These are phyloP conservation scores for Leucogyrophana mollusca DNA, from an alignment of 768 basidiomycete species.

Conservation along the genomic window DNA sequence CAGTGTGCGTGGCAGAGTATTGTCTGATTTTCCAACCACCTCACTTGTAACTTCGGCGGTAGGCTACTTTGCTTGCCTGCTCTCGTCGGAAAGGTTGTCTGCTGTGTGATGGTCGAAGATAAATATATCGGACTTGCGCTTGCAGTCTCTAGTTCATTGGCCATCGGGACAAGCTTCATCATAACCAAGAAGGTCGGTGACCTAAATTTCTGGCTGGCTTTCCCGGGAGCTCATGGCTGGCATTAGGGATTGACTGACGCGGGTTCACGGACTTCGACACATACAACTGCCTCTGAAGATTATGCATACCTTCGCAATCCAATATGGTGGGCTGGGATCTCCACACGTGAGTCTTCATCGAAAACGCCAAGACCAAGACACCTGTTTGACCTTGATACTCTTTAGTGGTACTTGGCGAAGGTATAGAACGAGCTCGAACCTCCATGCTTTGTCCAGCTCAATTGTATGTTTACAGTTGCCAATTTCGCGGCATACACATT, in stretches of 20 bases:
- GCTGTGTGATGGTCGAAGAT: constrained; percentile 70
- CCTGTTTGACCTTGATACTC: not conserved
- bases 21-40: too few species aligned
- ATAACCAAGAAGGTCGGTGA: constrained; percentile 92
- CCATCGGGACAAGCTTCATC: constrained; percentile 95
- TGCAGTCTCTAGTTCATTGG: constrained; percentile 79
- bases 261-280: constrained; percentile 50
- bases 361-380: constrained; percentile 7
- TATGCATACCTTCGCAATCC: constrained; percentile 86
- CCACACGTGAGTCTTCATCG: constrained; percentile 66
- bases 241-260: constrained; percentile 89
- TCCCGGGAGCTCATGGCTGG: constrained; percentile 3
- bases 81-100: too few species aligned
- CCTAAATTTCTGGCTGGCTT: not conserved
- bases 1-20: too few species aligned
- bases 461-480: constrained; percentile 46
- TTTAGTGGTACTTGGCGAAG: constrained; percentile 91
- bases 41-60: too few species aligned
- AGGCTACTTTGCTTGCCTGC: too few species aligned
- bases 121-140: constrained; percentile 93
- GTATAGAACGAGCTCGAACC: constrained; percentile 37
- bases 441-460: not conserved
- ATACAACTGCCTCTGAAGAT: constrained; percentile 71
- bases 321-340: constrained; percentile 97
- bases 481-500: constrained; percentile 98